Percentiles rank a stretch among this genome's conserved stretches.
These are phyloP conservation scores for Pythium phragmitis DNA, from an alignment of 352 stramenopile species.

Conservation along the genomic window DNA sequence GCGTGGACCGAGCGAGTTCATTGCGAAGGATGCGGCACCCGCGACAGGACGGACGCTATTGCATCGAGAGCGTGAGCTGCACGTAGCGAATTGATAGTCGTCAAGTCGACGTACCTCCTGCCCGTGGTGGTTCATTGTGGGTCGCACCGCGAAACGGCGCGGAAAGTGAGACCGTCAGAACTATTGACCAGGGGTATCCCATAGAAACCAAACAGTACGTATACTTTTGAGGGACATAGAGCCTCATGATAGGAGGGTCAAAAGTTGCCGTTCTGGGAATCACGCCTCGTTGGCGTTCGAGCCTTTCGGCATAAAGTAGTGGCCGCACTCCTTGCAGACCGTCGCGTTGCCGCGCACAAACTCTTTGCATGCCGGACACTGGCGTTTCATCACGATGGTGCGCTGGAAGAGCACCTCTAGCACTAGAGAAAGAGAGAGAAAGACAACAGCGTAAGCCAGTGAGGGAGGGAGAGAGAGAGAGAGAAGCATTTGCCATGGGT, in stretches of 20 bases:
- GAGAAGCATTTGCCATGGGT: not conserved
- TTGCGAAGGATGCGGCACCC: constrained; percentile 9
- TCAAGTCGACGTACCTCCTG: not conserved
- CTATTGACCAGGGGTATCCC: not conserved
- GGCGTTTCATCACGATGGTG: constrained; percentile 60
- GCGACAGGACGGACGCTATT: constrained; percentile 3
- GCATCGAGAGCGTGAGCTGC: too few relatives aligned
- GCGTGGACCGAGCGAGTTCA: constrained; percentile 6
- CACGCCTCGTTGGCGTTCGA: not conserved
- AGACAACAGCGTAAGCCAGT: not conserved
- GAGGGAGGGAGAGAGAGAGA: not conserved
- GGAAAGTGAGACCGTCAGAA: not conserved
- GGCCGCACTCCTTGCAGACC: constrained; percentile 40
- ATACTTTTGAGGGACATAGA: constrained; percentile 1
- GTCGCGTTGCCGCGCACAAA: constrained; percentile 58
- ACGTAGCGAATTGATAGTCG: not conserved
- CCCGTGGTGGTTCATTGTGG: not conserved
- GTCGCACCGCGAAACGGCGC: not conserved
- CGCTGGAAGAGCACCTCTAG: constrained; percentile 63
- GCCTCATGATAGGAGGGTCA: not conserved
- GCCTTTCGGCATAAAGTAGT: constrained; percentile 14
- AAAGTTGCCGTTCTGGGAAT: not conserved
- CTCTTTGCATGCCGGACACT: constrained; percentile 68
- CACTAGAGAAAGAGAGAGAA: constrained; percentile 16
- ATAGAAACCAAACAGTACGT: not conserved